Base-by-base conservation (phyloP, 495 filamentous ascomycete species). In the Opeltia flavorubescens region DNA sequence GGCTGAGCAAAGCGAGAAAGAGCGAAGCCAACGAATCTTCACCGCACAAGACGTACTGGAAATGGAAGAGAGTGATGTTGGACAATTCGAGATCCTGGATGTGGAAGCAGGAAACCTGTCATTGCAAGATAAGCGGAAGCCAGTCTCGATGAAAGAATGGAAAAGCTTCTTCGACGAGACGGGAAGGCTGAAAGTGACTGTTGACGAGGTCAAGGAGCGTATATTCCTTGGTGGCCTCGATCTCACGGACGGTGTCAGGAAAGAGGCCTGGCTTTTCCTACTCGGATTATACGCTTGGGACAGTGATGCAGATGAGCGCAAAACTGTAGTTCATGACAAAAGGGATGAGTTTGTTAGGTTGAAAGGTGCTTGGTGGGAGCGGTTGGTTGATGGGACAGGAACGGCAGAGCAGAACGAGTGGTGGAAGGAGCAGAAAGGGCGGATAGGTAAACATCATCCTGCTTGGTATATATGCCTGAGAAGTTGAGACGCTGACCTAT, bases 291-390 rank as follows among this genome's bases (percentile, higher is more conserved):
- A 89, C 59, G 80, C 85, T 0, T 98, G 91, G 91, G 76, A 89
- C 50, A 93, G 84, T 62, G 82, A 76, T 0, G 67, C 62, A 13
- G 83, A 93, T 30, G 91, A 96, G 52, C 71, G 91, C 8, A 80
- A 78, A 52, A 86, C 81, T 0, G 69, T 84, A 28, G 72, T 86
- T 54, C 86, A 88, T 27, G 94, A 85, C 12, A 78, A 89, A 31
- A 71, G 93, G 5, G 93, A 98, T 52, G 86, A 91, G 54, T 96
- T 95, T 54, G 82, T 96, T 43, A 81, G 88, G 43, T 67, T 98
- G 20, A 98, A 98, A 62, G 88, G 83, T 0, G 76, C 81, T 13
- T 98, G 91, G 91, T 98, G 91, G 91, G 88, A 96, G 56, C 76
- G 82, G 34, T 81, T 96, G 63, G 76, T 91, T 5, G 86, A 94